A percentile compares a stretch with the other conserved stretches of the same genome.
These are phyloP conservation scores for Boletus coccyginus DNA, from an alignment of 768 basidiomycete genomes.

Conservation along the genomic window DNA sequence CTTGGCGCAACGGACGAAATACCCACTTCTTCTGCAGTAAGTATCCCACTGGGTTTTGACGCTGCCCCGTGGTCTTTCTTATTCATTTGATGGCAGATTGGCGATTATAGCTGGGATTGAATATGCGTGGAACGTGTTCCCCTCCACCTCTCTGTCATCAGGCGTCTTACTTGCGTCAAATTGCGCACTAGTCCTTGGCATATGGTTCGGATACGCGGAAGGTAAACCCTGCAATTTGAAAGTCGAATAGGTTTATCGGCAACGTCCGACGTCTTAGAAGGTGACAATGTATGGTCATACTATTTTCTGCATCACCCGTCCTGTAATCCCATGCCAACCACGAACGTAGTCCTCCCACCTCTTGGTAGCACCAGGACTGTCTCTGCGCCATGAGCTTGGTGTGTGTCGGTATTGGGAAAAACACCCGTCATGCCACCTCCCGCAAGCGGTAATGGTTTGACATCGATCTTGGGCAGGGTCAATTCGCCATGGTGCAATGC, in stretches of 20 bases:
- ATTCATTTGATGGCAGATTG: slow-evolving; percentile 43
- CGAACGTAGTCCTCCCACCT: slow-evolving; percentile 77
- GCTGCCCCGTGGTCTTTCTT: slow-evolving; percentile 1
- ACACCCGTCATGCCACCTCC: slow-evolving; percentile 55
- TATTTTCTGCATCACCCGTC: slow-evolving; percentile 10
- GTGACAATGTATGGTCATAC: neutral
- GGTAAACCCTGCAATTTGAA: slow-evolving; percentile 23
- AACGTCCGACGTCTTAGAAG: neutral
- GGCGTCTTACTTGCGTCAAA: slow-evolving; percentile 51
- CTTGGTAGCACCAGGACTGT: slow-evolving; percentile 79
- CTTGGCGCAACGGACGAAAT: slow-evolving; percentile 70
- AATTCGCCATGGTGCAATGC: slow-evolving; percentile 84
- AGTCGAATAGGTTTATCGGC: neutral
- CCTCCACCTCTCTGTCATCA: slow-evolving; percentile 72
- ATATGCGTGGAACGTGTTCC: slow-evolving; percentile 87
- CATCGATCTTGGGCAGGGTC: slow-evolving; percentile 66
- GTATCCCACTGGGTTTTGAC: slow-evolving; percentile 20
- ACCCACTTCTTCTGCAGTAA: slow-evolving; percentile 61
- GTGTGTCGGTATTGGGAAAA: slow-evolving; percentile 70
- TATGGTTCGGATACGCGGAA: slow-evolving; percentile 50
- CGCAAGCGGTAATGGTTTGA: slow-evolving; percentile 56
- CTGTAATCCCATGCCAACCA: slow-evolving; percentile 64
- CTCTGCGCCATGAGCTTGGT: slow-evolving; percentile 84
- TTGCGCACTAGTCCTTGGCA: slow-evolving; percentile 47
- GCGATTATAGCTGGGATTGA: slow-evolving; percentile 62